Percentiles rank a stretch among this genome's conserved stretches.
Evolutionary conservation across 1,139 yeast genomes (phyloP).

Genomic region (Geotrichum fermentans): DNA sequence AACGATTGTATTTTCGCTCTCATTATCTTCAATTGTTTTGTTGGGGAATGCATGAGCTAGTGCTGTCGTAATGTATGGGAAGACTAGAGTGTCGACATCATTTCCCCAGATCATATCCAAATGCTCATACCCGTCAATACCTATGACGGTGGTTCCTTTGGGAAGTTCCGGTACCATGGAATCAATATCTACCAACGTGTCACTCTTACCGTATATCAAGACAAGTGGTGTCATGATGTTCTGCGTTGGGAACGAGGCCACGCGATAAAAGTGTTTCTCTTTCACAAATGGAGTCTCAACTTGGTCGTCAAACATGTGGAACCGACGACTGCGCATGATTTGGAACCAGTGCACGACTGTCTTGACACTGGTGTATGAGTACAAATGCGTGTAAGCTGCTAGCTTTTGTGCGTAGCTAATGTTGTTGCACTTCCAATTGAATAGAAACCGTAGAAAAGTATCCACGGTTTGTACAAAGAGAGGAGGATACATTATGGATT

Average conservation of each 20-base stretch:
- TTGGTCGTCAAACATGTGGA: constrained; percentile 83
- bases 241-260: constrained; percentile 60
- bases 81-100: constrained; percentile 52
- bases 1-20: not conserved
- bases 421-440: constrained; percentile 72
- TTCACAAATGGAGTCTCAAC: constrained; percentile 33
- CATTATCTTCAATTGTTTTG: not conserved
- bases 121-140: constrained; percentile 68
- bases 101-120: constrained; percentile 86
- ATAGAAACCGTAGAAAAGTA: constrained; percentile 56
- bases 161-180: constrained; percentile 62
- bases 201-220: constrained; percentile 71
- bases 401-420: constrained; percentile 68
- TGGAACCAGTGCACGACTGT: constrained; percentile 97
- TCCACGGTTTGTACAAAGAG: constrained; percentile 72
- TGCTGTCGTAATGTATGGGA: constrained; percentile 45
- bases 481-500: constrained; percentile 74
- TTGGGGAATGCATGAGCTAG: constrained; percentile 17
- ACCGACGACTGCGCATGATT: constrained; percentile 69
- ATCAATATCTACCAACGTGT: constrained; percentile 79
- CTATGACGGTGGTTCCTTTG: constrained; percentile 39
- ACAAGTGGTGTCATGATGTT: constrained; percentile 68
- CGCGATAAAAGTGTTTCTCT: constrained; percentile 45
- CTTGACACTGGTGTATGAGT: constrained; percentile 87
- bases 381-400: constrained; percentile 74